Evolutionary conservation across 805 yeast species (phyloP).

Genomic region (Maudiozyma turicensis): DNA sequence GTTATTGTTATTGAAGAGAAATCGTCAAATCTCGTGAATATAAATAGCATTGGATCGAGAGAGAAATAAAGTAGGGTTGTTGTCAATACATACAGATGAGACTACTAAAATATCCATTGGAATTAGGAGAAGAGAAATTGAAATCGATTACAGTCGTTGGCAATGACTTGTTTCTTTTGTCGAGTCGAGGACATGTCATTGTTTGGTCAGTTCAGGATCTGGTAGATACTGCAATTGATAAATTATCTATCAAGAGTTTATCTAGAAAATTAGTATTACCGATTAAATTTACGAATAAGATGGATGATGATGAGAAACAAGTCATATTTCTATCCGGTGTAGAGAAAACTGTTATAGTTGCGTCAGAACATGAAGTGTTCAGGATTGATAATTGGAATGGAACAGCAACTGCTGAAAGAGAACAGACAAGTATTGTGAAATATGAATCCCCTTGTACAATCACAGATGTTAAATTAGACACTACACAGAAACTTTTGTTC

Average conservation of each 20-base stretch:
- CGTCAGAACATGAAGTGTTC: constrained; percentile 16
- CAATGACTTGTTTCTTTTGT: constrained; percentile 11
- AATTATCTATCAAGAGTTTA: constrained; percentile 12
- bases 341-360: constrained; percentile 12
- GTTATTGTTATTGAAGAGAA: no score
- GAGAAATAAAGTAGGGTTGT: not conserved
- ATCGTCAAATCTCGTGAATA: not conserved
- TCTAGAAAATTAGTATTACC: not conserved
- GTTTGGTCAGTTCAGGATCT: constrained; percentile 21
- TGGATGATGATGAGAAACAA: constrained; percentile 3
- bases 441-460: constrained; percentile 15
- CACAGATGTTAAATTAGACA: constrained; percentile 24
- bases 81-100: constrained; percentile 16
- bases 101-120: constrained; percentile 21
- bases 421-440: not conserved
- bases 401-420: not conserved
- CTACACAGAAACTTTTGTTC: constrained; percentile 10
- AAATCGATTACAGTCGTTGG: constrained; percentile 18
- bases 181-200: constrained; percentile 19
- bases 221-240: constrained; percentile 25
- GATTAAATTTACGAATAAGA: not conserved
- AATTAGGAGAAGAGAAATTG: constrained; percentile 18
- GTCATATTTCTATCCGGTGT: constrained; percentile 13
- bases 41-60: not conserved
- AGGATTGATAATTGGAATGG: constrained; percentile 13